Evolutionary conservation across 192 early-diverging fungal species (phyloP).

Genomic region (Backusella tarrabulga): DNA sequence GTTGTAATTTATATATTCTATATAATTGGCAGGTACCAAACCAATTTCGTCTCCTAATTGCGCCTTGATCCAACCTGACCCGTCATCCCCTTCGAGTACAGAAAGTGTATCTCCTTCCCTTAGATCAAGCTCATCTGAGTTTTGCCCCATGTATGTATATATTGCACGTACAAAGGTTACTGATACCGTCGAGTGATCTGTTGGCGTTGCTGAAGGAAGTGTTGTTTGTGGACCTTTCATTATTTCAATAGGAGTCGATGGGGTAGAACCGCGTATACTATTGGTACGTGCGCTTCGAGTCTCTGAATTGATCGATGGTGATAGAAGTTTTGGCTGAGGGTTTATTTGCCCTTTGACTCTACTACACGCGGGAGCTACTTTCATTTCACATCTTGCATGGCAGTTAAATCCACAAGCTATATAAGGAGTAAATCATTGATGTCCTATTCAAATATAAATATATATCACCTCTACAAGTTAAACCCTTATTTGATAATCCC

Average conservation of each 20-base stretch:
- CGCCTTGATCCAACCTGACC: slow-evolving; percentile 60
- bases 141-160: slow-evolving; percentile 61
- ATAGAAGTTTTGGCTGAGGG: slow-evolving; percentile 19
- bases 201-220: background rate
- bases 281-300: background rate
- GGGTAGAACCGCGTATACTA: background rate
- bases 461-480: slow-evolving; percentile 57
- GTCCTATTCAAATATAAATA: background rate
- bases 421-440: background rate
- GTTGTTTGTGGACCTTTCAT: background rate
- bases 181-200: background rate
- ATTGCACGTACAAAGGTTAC: slow-evolving; percentile 38
- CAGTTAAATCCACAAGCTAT: slow-evolving; percentile 67
- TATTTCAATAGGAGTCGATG: slow-evolving; percentile 20
- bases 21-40: slow-evolving; percentile 53
- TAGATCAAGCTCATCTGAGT: slow-evolving; percentile 55
- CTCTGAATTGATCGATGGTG: background rate
- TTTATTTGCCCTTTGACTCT: slow-evolving; percentile 53
- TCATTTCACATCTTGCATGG: slow-evolving; percentile 80
- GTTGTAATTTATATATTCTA: slow-evolving; percentile 9
- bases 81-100: slow-evolving; percentile 57
- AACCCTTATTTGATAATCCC: slow-evolving; percentile 73
- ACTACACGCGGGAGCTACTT: slow-evolving; percentile 66
- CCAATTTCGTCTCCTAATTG: slow-evolving; percentile 20
- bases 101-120: slow-evolving; percentile 53